Base-by-base conservation (phyloP, 2,329 filamentous ascomycete species). In the Cladobotryum mycophilum region DNA sequence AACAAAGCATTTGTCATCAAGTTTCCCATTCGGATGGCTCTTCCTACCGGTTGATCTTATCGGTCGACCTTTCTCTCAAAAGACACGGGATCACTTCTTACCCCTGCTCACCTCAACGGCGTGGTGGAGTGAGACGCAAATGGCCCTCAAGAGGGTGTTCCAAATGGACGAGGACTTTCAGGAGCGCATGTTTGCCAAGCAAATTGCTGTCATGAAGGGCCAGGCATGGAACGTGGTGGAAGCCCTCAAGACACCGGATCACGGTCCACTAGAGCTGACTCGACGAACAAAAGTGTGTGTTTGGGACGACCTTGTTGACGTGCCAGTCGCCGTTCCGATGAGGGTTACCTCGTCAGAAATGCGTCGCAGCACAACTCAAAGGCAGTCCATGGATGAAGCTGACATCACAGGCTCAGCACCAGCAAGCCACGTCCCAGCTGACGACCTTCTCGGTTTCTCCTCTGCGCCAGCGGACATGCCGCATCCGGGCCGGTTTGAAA, bases 221-320 rank as follows among this genome's bases (percentile, higher is more conserved):
- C 93, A 99, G 66, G 93, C 93, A 1, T 99, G 93, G 90, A 99
- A 99, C 65, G 93, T 99, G 0, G 93, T 99, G 4, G 93, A 99
- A 72, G 96, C 93, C 1, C 78, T 99, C 54, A 99, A 99, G 67
- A 88, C 88, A 15, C 76, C 82, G 1, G 93, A 97, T 63, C 92
- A 97, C 64, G 93, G 93, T 0, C 93, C 93, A 0, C 75, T 99
- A 15, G 93, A 97, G 70, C 80, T 99, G 48, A 97, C 93, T 4
- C 81, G 93, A 56, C 80, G 93, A 58, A 86, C 89, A 45, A 84
- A 92, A 60, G 92, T 99, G 15, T 96, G 90, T 61, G 92, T 99
- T 12, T 99, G 93, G 93, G 93, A 99, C 63, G 93, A 99, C 64
- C 74, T 97, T 18, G 93, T 99, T 18, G 93, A 99, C 61, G 88